A percentile compares a stretch with the other conserved stretches of the same genome.
Conservation (phyloP, 768 basidiomycete species). For the Dendrothele bispora region DNA sequence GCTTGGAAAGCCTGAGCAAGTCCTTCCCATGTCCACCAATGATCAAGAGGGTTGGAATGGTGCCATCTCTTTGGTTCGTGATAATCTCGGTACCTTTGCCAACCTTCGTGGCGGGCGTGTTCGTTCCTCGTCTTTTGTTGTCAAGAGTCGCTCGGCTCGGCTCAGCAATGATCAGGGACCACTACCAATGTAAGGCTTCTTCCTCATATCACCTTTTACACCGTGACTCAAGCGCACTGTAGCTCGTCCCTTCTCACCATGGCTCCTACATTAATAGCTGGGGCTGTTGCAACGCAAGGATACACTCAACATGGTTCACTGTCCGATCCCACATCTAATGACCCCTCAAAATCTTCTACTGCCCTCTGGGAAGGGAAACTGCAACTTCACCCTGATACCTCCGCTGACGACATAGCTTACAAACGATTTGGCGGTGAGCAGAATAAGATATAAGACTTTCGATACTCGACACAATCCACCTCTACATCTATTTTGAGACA, state of each 20-base stretch:
- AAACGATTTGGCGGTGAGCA: conserved; percentile 26
- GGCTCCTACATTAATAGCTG: conserved; percentile 73
- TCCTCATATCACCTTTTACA: conserved; percentile 2
- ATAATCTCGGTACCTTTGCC: conserved; percentile 82
- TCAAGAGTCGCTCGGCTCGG: conserved; percentile 72
- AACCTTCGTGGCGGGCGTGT: conserved; percentile 88
- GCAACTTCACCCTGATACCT: conserved; percentile 86
- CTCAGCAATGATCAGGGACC: conserved; percentile 49
- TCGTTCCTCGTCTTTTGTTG: conserved; percentile 81
- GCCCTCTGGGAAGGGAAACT: conserved; percentile 84
- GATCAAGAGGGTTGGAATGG: conserved; percentile 73
- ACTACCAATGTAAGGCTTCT: conserved; percentile 41
- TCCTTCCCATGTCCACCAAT: conserved; percentile 62
- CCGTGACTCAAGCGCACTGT: too few species aligned
- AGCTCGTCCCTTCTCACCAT: conserved; percentile 49
- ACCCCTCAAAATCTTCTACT: conserved; percentile 80
- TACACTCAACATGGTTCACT: conserved; percentile 57
- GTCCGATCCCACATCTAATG: conserved; percentile 72
- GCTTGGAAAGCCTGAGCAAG: conserved; percentile 56
- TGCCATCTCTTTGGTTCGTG: conserved; percentile 79
- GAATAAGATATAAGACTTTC: conserved; percentile 16
- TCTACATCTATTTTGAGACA: too few species aligned
- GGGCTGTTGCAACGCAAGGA: conserved; percentile 70
- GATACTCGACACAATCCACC: too few species aligned
- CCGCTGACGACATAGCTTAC: conserved; percentile 58